Evolutionary conservation across 2,329 filamentous ascomycete genomes (phyloP), one percentile per base, ranked within the genome.

Genomic region (Didymella segeticola): DNA sequence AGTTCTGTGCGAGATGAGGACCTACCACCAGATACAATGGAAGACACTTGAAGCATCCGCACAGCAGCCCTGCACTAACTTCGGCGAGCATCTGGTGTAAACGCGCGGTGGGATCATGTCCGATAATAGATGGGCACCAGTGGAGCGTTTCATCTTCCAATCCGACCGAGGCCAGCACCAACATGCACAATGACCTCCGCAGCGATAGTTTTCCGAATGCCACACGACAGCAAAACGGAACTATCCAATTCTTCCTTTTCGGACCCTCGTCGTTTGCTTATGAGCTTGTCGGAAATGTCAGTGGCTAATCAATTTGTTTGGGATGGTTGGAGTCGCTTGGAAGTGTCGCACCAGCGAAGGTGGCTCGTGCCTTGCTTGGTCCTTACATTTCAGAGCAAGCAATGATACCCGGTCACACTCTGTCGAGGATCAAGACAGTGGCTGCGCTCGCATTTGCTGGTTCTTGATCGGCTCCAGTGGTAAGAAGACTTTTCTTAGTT

Each of bases 1-100:
- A 55, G 43, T 15, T 54, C 48, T 23, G 25, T 50, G 4, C 34
- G 47, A 14, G 57, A 68, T 30, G 63, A 71, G 1, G 64, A 49
- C 14, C 39, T 72, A 19, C 71, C 71, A 11, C 71, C 71, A 23
- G 70, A 73, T 38, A 72, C 71, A 1, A 63, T 73, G 66, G 69
- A 69, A 37, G 34, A 56, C 20, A 22, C 45, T 9, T 69, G 49
- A 63, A n/a, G 14, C 23, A 25, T 12, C 15, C 33, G 23, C 25
- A 26, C 12, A 30, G 10, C 15, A 31, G 6, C 8, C 25, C 12
- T n/a, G 6, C n/a, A 41, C 14, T 14, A 8, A 9, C 1, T 5
- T 17, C 23, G 7, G 4, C 29, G 9, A n/a, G 3, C 12, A 10
- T 36, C 2, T 43, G 12, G 10, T 27, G 25, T 27, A 33, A 25